A percentile compares a stretch with the other conserved stretches of the same genome.
Conservation (phyloP, 2,329 filamentous ascomycete species). For the Dactylellina drechsleri region DNA sequence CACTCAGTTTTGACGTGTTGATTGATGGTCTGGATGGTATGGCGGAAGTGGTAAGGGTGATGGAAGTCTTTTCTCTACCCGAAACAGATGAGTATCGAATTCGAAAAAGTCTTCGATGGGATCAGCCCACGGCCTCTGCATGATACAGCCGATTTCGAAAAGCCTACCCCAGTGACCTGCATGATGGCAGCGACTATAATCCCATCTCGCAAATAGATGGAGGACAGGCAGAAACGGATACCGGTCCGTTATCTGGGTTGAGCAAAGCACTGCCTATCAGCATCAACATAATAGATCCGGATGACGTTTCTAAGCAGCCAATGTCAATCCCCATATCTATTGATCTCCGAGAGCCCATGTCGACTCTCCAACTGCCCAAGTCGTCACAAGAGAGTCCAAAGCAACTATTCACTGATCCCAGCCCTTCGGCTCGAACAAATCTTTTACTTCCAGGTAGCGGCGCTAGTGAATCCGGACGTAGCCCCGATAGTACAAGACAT, state of each 20-base stretch:
- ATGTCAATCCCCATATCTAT: no score
- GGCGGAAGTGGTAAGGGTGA: conserved; percentile 36
- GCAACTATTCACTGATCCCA: conserved; percentile 31
- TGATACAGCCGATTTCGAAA: neutral
- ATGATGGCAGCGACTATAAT: neutral
- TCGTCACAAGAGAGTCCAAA: conserved; percentile 14
- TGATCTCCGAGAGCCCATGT: no score
- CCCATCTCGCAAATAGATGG: neutral
- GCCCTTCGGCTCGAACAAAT: conserved; percentile 15
- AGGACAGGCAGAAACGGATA: neutral
- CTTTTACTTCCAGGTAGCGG: neutral
- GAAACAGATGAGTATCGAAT: conserved; percentile 9
- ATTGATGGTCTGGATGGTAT: conserved; percentile 18
- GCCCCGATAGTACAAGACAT: neutral
- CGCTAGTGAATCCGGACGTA: neutral
- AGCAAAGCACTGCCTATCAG: neutral
- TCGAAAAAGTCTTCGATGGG: neutral
- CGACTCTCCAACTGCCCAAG: neutral
- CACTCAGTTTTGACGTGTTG: neutral
- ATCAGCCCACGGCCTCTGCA: neutral
- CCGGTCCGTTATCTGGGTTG: neutral
- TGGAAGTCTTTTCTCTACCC: conserved; percentile 24
- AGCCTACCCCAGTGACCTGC: neutral
- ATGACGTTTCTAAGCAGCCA: no score
- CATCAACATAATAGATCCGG: neutral